These are phyloP conservation scores for Leccinum longicurvipes DNA, from an alignment of 768 basidiomycete species.

Conservation along the genomic window DNA sequence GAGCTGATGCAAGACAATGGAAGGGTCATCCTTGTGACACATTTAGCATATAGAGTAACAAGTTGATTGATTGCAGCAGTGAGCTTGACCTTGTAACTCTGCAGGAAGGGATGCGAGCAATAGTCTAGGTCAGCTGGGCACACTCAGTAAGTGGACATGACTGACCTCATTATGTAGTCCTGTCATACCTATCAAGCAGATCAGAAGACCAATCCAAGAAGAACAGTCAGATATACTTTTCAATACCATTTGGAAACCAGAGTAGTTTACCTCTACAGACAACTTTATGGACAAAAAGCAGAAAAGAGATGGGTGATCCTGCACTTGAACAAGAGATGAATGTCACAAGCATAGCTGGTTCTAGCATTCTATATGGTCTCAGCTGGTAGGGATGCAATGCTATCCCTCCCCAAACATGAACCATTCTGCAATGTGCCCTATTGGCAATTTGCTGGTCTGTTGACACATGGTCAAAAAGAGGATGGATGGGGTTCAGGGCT, in stretches of 20 bases:
- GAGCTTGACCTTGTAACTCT: slow-evolving; percentile 58
- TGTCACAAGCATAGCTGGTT: no score
- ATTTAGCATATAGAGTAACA: slow-evolving; percentile 75
- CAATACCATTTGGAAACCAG: slow-evolving; percentile 91
- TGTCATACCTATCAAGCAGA: slow-evolving; percentile 74
- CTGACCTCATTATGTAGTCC: slow-evolving; percentile 71
- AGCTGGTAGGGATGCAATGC: no score
- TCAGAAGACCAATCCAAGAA: background rate
- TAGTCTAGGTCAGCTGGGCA: background rate
- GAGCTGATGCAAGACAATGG: slow-evolving; percentile 75
- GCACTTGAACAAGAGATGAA: slow-evolving; percentile 86
- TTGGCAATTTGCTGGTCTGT: no score
- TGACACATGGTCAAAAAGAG: no score
- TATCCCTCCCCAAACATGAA: no score
- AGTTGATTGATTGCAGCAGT: slow-evolving; percentile 56
- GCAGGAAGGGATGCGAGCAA: slow-evolving; percentile 75
- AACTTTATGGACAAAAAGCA: slow-evolving; percentile 72
- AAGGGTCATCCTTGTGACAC: slow-evolving; percentile 74
- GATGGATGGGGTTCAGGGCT: slow-evolving; percentile 30
- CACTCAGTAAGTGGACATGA: background rate
- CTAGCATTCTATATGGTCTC: no score
- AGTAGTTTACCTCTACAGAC: slow-evolving; percentile 89
- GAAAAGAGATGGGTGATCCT: slow-evolving; percentile 82
- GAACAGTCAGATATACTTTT: slow-evolving; percentile 65
- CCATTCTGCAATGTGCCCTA: no score